Conservation (phyloP, 495 filamentous ascomycete species). For the Aspergillus egyptiacus region DNA sequence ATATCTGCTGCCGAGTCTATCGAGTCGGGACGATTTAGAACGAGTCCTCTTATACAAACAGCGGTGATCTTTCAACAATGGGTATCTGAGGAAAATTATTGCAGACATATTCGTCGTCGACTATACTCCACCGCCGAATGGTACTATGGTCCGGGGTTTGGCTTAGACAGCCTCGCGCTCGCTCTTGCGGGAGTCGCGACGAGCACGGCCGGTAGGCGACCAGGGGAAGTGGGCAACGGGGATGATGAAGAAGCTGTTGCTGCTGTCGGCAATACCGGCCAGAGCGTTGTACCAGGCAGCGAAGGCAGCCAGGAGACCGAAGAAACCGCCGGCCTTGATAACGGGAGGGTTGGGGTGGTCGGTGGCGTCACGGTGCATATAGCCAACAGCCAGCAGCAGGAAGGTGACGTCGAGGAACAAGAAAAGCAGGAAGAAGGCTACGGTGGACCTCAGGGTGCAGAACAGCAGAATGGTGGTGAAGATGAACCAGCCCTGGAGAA, state of each 20-base stretch:
- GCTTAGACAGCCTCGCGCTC: conserved; percentile 36
- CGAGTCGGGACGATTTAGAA: background rate
- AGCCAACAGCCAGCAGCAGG: conserved; percentile 74
- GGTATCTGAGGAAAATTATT: conserved; percentile 32
- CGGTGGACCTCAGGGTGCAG: conserved; percentile 87
- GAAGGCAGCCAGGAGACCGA: conserved; percentile 85
- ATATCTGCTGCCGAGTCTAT: background rate
- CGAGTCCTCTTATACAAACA: background rate
- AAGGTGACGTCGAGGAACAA: conserved; percentile 90
- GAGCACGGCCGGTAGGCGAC: conserved; percentile 76
- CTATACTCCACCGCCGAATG: background rate
- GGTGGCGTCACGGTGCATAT: conserved; percentile 48
- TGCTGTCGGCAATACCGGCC: conserved; percentile 83
- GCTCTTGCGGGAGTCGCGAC: conserved; percentile 36
- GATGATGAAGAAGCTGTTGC: conserved; percentile 92
- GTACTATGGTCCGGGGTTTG: background rate
- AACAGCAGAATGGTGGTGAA: conserved; percentile 86
- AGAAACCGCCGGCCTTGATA: conserved; percentile 77
- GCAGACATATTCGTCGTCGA: background rate
- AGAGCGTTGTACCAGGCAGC: conserved; percentile 95
- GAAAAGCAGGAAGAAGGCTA: conserved; percentile 95
- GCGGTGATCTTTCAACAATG: conserved; percentile 24
- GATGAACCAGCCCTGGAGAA: conserved; percentile 82
- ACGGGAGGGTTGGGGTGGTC: conserved; percentile 45
- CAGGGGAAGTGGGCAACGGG: conserved; percentile 96